Evolutionary conservation across 2,329 filamentous ascomycete species (phyloP).

Genomic region (Hymenoscyphus linearis): DNA sequence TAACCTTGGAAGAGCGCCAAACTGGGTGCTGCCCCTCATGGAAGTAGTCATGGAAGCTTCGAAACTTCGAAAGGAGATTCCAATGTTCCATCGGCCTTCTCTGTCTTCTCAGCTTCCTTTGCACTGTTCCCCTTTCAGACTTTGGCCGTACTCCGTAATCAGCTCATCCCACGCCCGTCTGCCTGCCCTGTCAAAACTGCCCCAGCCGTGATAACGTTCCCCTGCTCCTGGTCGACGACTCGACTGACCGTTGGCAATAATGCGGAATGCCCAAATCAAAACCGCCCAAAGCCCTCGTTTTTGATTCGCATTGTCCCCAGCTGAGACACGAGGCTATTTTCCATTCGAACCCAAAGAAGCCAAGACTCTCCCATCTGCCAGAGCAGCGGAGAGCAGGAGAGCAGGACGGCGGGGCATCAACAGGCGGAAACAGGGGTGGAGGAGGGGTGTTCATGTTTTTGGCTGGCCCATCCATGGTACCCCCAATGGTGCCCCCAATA

Average conservation of each 20-base stretch:
- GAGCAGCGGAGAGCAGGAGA: not conserved
- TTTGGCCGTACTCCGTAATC: conserved; percentile 4
- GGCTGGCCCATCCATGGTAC: too few species aligned
- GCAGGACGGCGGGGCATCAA: not conserved
- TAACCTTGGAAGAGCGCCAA: not conserved
- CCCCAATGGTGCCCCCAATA: too few species aligned
- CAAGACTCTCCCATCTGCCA: not conserved
- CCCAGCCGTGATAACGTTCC: not conserved
- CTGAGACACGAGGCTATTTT: not conserved
- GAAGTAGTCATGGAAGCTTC: conserved; percentile 23
- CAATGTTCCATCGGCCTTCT: too few species aligned
- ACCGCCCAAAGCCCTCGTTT: not conserved
- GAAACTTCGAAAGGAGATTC: conserved; percentile 16
- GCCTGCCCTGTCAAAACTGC: not conserved
- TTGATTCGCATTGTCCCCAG: not conserved
- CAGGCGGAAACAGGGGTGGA: not conserved
- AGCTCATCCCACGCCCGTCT: conserved; percentile 6
- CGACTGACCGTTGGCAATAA: not conserved
- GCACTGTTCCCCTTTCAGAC: conserved; percentile 3
- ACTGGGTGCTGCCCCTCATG: conserved; percentile 19
- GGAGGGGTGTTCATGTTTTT: not conserved
- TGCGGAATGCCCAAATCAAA: not conserved
- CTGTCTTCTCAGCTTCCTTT: conserved; percentile 2
- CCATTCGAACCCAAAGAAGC: not conserved
- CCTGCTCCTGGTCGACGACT: not conserved